A percentile compares a stretch with the other conserved stretches of the same genome.
These are phyloP conservation scores for Oryza meridionalis DNA, from an alignment of 176 grass and related monocot genomes.

Conservation along the genomic window DNA sequence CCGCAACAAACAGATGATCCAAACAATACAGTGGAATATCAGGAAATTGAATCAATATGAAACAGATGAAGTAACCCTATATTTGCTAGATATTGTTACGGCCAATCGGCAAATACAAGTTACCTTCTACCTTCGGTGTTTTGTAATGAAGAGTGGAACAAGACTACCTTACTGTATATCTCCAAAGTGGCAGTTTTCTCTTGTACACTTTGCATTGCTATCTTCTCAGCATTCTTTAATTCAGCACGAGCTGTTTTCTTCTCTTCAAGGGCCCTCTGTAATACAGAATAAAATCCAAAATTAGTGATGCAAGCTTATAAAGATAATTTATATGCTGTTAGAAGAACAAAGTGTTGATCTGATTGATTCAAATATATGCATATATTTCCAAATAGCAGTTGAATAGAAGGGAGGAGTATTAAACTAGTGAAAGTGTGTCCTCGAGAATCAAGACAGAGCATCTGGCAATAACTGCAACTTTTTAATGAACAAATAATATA, in stretches of 20 bases:
- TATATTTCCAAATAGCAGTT: neutral
- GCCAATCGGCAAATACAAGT: neutral
- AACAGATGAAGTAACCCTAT: neutral
- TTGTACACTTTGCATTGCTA: slow-evolving; percentile 57
- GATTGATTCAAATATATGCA: neutral
- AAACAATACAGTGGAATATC: neutral
- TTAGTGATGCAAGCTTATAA: slow-evolving; percentile 23
- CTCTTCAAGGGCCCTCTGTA: slow-evolving; percentile 73
- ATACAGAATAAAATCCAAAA: slow-evolving; percentile 26
- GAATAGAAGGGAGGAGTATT: neutral
- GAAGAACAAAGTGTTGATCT: slow-evolving; percentile 4
- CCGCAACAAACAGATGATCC: neutral
- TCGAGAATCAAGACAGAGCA: neutral
- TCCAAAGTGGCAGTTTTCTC: slow-evolving; percentile 74
- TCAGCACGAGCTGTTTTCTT: slow-evolving; percentile 63
- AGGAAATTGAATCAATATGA: slow-evolving; percentile 1
- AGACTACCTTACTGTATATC: slow-evolving; percentile 66
- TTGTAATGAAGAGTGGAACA: slow-evolving; percentile 20
- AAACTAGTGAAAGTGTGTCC: neutral
- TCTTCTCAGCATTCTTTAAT: slow-evolving; percentile 69
- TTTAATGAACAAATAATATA: neutral
- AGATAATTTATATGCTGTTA: neutral
- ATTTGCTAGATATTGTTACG: neutral
- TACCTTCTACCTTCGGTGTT: neutral
- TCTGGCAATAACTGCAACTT: neutral